Base-by-base conservation (phyloP, 2,329 filamentous ascomycete species). In the Alternaria conjuncta region DNA sequence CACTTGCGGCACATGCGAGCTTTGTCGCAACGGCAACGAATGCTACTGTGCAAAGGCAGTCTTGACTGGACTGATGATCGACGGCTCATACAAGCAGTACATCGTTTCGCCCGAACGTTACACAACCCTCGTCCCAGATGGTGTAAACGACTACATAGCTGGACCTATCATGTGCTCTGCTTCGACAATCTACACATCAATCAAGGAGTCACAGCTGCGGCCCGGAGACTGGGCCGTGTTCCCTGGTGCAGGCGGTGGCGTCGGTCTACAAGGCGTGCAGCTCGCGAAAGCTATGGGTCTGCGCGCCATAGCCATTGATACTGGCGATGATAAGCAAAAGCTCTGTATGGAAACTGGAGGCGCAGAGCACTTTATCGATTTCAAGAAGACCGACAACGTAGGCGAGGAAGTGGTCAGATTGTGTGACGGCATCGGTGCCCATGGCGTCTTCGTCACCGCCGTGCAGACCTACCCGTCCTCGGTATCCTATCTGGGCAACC, bases 141-240 rank as follows among this genome's bases (percentile, higher is more conserved):
- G 83, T 0, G 83, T 89, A 0, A 75, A 79, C 0, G 86, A 88
- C 63, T 83, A 85, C 64, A 75, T 86, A n/a, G 87, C 87, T 6
- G 87, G 84, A 0, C 87, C 87, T 0, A 84, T 89, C 61, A 88
- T 89, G 86, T 89, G 87, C 77, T 75, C 87, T 3, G 88, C 85
- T 0, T 84, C 83, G 7, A 89, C 88, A 2, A 86, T 88, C 64
- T 87, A 89, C 73, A 83, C 85, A 3, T 85, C 86, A 3, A 78
- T 89, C 54, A 81, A 84, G 12, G 84, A 86, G 44, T 85, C 84
- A 0, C 81, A 79, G 2, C 76, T 88, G 5, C 79, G 79, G 60
- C 78, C 86, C 0, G 85, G 86, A 10, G 79, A 87, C 54, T 88
- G 84, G 84, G 84, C 85, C 1, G 83, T 85, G 15, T 86, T 87